Evolutionary conservation across 148 eudicot species (phyloP).

Genomic region (Fagopyrum esculentum): DNA sequence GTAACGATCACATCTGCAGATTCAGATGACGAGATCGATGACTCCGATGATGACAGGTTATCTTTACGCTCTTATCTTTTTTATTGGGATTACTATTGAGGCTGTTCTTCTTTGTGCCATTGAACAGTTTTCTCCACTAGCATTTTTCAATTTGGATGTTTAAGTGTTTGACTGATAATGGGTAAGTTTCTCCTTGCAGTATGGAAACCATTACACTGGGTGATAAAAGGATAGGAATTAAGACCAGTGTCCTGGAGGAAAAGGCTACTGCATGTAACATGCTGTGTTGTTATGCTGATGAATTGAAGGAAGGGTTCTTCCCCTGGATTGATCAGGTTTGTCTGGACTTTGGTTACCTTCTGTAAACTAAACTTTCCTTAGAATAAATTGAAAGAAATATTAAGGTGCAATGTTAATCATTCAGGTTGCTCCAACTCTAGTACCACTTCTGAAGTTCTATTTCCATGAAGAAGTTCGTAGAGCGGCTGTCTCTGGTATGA

Average conservation of each 20-base stretch:
- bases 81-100: background rate
- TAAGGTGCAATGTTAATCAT: background rate
- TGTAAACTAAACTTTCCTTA: background rate
- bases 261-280: conserved; percentile 99
- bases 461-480: conserved; percentile 96
- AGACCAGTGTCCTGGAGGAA: conserved; percentile 96
- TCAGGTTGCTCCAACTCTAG: conserved; percentile 89
- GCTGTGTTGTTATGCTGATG: conserved; percentile 98
- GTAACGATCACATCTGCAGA: conserved; percentile 91
- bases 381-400: background rate
- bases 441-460: conserved; percentile 92
- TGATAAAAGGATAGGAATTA: conserved; percentile 94
- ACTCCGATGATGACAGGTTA: conserved; percentile 95
- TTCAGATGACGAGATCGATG: conserved; percentile 81
- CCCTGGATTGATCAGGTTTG: conserved; percentile 98
- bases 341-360: background rate
- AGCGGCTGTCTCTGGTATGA: conserved; percentile 92
- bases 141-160: background rate
- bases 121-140: background rate
- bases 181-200: conserved; percentile 29
- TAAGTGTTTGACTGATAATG: background rate
- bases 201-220: conserved; percentile 99
- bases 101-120: background rate
- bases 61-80: background rate
- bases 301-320: conserved; percentile 93